Base-by-base conservation (phyloP, 768 basidiomycete species). In the Agrocybe pediades region DNA sequence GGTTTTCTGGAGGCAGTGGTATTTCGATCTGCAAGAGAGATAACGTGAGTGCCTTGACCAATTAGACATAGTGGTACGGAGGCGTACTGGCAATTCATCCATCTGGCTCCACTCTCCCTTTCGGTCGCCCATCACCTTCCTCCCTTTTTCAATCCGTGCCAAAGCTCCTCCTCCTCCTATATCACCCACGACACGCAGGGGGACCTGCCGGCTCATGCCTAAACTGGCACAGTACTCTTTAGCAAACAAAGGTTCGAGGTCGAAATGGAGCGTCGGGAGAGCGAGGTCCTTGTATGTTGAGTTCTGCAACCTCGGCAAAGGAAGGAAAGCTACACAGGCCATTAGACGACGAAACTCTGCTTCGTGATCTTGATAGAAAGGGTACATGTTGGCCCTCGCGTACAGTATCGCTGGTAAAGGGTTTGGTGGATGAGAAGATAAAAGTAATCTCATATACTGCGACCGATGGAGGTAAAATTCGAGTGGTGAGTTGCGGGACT, bases 81-180 rank as follows among this genome's bases (percentile, higher is more conserved):
- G 36, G 65, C 74, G 43, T 63, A 98, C 95, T 6, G 96, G 95
- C 44, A 98, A 71, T 65, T 98, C 96, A 51, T 91, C 87, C 19
- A 84, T 82, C 60, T 89, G 89, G 67, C 85, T 88, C 90, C 96
- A 97, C 72, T 94, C 92, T 60, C 90, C 93, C 76, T 92, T 90
- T 61, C 88, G 80, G 65, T 96, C 93, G 58, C 92, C 84, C 88
- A 98, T 91, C 23, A 98, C 91, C 57, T 87, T 89, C 56, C 92
- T 81, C 6, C 93, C 95, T 68, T 98, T 98, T 73, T 96, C 93
- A 41, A 98, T 95, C 63, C 89, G 84, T 6, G 90, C 87, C 52
- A 98, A 70, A 0, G 95, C 95, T 2, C 95, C 94, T 4, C 92
- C 90, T 0, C 90, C 92, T 1, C 96, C 97, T 46, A 98, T 88